These are phyloP conservation scores for Clohesyomyces aquaticus DNA, from an alignment of 495 filamentous ascomycete species.

Conservation along the genomic window DNA sequence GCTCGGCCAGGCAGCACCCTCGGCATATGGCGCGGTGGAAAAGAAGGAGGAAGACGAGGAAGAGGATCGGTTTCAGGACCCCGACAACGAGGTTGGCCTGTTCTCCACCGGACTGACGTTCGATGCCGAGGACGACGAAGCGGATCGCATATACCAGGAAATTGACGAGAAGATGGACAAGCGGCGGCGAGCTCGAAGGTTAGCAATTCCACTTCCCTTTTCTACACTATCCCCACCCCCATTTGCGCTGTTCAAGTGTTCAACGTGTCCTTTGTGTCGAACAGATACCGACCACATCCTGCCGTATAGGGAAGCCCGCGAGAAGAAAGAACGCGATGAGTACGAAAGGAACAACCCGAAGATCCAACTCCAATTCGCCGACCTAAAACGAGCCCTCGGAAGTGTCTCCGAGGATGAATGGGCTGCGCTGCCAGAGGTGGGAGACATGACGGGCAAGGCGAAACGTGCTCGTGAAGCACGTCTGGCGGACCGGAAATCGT, in stretches of 20 bases:
- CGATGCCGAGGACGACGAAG: conserved; percentile 96
- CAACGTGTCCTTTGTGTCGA: conserved; percentile 49
- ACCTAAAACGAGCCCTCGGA: conserved; percentile 86
- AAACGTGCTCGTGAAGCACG: conserved; percentile 79
- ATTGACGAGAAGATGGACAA: conserved; percentile 97
- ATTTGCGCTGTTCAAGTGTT: conserved; percentile 34
- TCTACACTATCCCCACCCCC: conserved; percentile 20
- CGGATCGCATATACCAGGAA: conserved; percentile 90
- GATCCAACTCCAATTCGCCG: conserved; percentile 97
- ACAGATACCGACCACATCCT: conserved; percentile 81
- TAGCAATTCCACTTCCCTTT: conserved; percentile 55
- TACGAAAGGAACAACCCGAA: conserved; percentile 98
- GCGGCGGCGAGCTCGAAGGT: conserved; percentile 86
- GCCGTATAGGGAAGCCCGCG: conserved; percentile 89
- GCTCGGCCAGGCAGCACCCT: conserved; percentile 78
- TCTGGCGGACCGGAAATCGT: conserved; percentile 72
- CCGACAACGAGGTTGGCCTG: conserved; percentile 93
- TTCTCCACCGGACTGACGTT: conserved; percentile 87
- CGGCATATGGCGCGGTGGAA: conserved; percentile 74
- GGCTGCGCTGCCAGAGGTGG: conserved; percentile 89
- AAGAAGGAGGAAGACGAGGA: conserved; percentile 77
- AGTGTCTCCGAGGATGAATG: conserved; percentile 94
- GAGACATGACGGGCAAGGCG: conserved; percentile 93
- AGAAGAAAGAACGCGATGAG: conserved; percentile 85
- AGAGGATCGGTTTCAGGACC: conserved; percentile 89